These are phyloP conservation scores for Ramaria sp. DNA, from an alignment of 768 basidiomycete genomes.

Conservation along the genomic window DNA sequence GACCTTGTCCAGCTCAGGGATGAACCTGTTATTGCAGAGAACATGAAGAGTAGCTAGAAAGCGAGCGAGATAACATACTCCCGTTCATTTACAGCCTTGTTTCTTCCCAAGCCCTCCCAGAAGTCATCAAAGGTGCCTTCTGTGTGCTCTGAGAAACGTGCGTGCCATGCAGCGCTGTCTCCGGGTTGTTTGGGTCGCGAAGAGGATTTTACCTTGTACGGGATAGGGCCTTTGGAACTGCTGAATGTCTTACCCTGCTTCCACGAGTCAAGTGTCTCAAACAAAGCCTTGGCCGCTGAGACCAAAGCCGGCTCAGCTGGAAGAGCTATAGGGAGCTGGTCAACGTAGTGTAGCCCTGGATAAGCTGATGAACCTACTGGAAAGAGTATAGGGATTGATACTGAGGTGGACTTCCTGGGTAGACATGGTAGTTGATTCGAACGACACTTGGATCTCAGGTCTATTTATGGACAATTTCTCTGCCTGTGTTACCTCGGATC, in stretches of 20 bases:
- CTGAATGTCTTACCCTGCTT: constrained; percentile 55
- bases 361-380: constrained; percentile 22
- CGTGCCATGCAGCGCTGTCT: constrained; percentile 58
- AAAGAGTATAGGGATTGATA: constrained; percentile 27
- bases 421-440: no score
- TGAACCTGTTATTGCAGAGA: constrained; percentile 35
- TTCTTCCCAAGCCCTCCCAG: constrained; percentile 54
- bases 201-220: constrained; percentile 38
- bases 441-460: no score
- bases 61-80: constrained; percentile 31
- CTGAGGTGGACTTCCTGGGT: constrained; percentile 22
- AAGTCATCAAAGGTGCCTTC: constrained; percentile 65
- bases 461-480: no score
- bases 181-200: constrained; percentile 38
- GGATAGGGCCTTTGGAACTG: constrained; percentile 20
- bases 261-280: constrained; percentile 50
- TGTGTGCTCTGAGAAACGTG: constrained; percentile 54
- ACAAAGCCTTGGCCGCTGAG: constrained; percentile 38
- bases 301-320: constrained; percentile 51
- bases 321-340: constrained; percentile 31
- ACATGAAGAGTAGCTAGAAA: constrained; percentile 3
- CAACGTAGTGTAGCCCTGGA: not conserved
- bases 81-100: constrained; percentile 61
- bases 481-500: no score
- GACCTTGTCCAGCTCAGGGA: constrained; percentile 53